A percentile compares a stretch with the other conserved stretches of the same genome.
phyloP scores from a whole-genome alignment of 148 eudicot genomes.

The Tetragonia tetragonoides region DNA sequence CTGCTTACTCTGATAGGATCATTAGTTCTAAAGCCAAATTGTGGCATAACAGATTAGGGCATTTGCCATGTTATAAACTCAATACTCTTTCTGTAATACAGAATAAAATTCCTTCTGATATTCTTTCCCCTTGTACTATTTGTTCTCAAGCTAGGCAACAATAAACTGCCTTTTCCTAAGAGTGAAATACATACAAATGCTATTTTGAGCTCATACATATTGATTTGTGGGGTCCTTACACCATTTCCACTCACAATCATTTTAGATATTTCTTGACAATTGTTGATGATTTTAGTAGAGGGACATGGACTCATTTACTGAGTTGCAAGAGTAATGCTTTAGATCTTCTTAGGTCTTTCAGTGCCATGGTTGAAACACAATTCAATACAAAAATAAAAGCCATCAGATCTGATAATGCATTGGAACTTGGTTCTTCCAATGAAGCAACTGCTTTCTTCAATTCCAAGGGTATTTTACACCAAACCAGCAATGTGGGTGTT shows the following conservation, averaged over 20 bases:
- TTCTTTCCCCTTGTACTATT: neutral
- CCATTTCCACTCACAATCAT: neutral
- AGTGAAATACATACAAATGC: neutral
- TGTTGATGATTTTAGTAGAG: neutral
- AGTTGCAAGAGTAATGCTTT: neutral
- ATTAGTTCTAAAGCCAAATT: too few relatives aligned
- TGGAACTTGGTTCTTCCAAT: neutral
- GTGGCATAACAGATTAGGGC: neutral
- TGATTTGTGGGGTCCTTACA: neutral
- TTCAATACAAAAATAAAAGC: neutral
- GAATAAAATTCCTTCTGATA: too few relatives aligned
- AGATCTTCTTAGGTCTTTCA: neutral
- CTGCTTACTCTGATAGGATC: too few relatives aligned
- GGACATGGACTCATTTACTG: neutral
- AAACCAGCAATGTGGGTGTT: neutral
- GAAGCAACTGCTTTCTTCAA: neutral
- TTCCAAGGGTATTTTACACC: neutral
- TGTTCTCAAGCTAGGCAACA: neutral
- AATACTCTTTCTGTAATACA: too few relatives aligned
- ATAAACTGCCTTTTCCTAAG: neutral
- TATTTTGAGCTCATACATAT: neutral
- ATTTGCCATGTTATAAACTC: neutral
- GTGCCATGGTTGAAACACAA: neutral
- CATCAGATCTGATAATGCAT: neutral
- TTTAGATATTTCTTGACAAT: neutral